Base-by-base conservation (phyloP, 2,329 filamentous ascomycete species). In the Trichoderma semiorbis region DNA sequence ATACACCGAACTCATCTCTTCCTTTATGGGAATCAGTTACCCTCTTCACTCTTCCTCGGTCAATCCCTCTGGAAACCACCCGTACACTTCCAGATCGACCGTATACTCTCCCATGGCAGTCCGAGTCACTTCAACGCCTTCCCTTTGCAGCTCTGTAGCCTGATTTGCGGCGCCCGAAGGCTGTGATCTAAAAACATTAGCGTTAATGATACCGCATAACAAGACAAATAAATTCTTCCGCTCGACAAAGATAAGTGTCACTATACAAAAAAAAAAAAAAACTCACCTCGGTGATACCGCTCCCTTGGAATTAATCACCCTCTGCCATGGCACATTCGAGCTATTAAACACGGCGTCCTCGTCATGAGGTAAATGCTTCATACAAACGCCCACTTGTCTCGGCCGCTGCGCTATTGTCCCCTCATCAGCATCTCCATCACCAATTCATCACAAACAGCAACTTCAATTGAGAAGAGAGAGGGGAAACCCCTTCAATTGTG, bases 321-420 rank as follows among this genome's bases (percentile, higher is more conserved):
- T 86, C 84, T 98, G 95, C 95, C 95, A 98, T 0, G 95, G 95
- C 4, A 98, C 95, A 75, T 92, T 98, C 28, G 84, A 85, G 72
- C 87, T 85, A 80, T 97, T 91, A 83, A 92, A 97, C 71, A 81
- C 85, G 70, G 79, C 75, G 1, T 39, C 80, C 0, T 84, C 77
- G 71, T 88, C 85, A 7, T 83, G 78, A 1, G 94, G 89, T 14
- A 98, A 89, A 79, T 97, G 91, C 80, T 97, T 98, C 30, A 98
- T 88, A 80, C 93, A 97, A 61, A 96, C 86, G 68, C 95, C 95
- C 7, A 98, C 95, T 82, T 98, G 95, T 71, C 95, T 89, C 1
- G 91, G 90, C 3, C 92, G 85, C 78, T 93, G 88, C 3, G 91
- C 91, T 93, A 72, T 28, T 1, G 6, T 32, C 11, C n/a, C 30